Evolutionary conservation across 371 early-diverging fungal species (phyloP).

Genomic region (Mortierella sp.): DNA sequence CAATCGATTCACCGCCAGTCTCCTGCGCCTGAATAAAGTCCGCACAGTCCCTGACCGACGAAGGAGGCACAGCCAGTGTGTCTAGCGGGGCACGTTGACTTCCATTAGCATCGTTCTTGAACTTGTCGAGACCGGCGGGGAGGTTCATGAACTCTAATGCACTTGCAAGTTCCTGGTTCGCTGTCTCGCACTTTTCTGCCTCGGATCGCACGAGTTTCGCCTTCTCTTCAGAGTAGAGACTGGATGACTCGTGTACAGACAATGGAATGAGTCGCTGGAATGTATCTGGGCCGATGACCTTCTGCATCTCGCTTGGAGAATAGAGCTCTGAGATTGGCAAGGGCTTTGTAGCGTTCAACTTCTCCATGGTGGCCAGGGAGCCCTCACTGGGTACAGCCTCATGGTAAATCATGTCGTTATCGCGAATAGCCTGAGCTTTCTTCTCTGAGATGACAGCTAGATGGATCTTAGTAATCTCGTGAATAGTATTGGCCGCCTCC

Average conservation of each 20-base stretch:
- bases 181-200: slow-evolving; percentile 78
- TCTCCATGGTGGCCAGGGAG: slow-evolving; percentile 84
- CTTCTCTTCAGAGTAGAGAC: slow-evolving; percentile 95
- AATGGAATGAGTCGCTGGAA: slow-evolving; percentile 91
- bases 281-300: slow-evolving; percentile 85
- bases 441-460: slow-evolving; percentile 72
- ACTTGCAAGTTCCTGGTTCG: slow-evolving; percentile 89
- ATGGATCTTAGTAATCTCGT: slow-evolving; percentile 72
- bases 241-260: slow-evolving; percentile 90
- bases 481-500: slow-evolving; percentile 70
- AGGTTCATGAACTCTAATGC: slow-evolving; percentile 89
- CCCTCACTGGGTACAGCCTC: slow-evolving; percentile 86
- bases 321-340: slow-evolving; percentile 83
- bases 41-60: slow-evolving; percentile 72
- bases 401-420: slow-evolving; percentile 97
- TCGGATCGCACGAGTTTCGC: slow-evolving; percentile 88
- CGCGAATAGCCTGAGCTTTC: slow-evolving; percentile 70
- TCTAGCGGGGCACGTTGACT: slow-evolving; percentile 57
- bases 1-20: slow-evolving; percentile 55
- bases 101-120: slow-evolving; percentile 62
- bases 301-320: slow-evolving; percentile 73
- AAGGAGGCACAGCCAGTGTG: slow-evolving; percentile 69
- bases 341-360: slow-evolving; percentile 79
- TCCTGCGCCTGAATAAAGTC: slow-evolving; percentile 67
- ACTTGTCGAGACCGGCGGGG: slow-evolving; percentile 78